phyloP scores from a whole-genome alignment of 2,329 filamentous ascomycete species.

The Aspergillus transmontanensis region DNA sequence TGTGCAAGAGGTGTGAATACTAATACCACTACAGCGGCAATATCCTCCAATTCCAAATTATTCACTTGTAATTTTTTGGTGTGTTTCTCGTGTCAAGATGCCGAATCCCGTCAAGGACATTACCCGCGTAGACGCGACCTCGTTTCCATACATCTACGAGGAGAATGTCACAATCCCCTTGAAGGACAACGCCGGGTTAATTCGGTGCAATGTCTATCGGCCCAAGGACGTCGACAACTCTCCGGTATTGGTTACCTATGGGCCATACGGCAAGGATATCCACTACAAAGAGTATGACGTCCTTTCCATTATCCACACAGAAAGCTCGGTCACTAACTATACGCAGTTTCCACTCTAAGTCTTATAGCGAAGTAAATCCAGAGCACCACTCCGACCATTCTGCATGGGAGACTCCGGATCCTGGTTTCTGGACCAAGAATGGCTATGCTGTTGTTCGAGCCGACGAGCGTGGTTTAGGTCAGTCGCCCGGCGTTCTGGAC shows the following conservation, averaged over 20 bases:
- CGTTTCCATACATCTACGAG: slow-evolving; percentile 52
- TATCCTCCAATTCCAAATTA: not conserved
- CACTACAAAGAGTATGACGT: slow-evolving; percentile 52
- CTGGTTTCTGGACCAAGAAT: slow-evolving; percentile 57
- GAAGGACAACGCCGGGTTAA: slow-evolving; percentile 42
- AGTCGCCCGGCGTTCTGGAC: slow-evolving; percentile 55
- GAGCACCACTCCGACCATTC: slow-evolving; percentile 58
- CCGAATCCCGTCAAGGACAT: slow-evolving; percentile 34
- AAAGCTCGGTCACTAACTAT: not conserved
- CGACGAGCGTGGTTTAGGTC: slow-evolving; percentile 56
- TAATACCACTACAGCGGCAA: not conserved
- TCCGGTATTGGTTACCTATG: slow-evolving; percentile 70
- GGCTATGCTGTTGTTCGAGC: slow-evolving; percentile 60
- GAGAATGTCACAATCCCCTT: slow-evolving; percentile 52
- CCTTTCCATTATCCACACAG: slow-evolving; percentile 26
- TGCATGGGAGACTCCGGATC: slow-evolving; percentile 63
- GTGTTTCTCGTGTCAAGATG: slow-evolving; percentile 20
- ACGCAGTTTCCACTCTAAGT: slow-evolving; percentile 53
- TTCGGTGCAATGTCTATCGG: slow-evolving; percentile 56
- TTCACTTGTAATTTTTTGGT: not conserved
- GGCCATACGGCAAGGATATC: slow-evolving; percentile 74
- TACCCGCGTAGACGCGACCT: slow-evolving; percentile 33
- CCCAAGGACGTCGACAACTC: slow-evolving; percentile 44
- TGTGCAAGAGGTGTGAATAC: not conserved
- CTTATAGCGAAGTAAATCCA: slow-evolving; percentile 56